A percentile compares a stretch with the other conserved stretches of the same genome.
phyloP scores from a whole-genome alignment of 306 rosid genomes.

The Pyrus bretschneideri region DNA sequence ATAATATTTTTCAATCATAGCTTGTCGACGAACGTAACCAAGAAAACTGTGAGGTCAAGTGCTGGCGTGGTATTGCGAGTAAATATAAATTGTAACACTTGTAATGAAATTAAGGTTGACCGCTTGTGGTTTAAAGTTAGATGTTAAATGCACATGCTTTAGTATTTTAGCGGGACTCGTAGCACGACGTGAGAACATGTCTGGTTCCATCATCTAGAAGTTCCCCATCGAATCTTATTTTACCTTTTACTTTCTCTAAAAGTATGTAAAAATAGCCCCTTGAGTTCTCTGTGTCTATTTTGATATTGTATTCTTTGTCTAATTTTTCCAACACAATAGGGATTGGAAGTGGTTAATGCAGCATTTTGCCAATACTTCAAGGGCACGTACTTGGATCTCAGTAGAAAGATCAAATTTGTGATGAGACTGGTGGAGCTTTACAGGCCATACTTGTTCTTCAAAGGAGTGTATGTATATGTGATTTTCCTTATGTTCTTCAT shows the following conservation, averaged over 20 bases:
- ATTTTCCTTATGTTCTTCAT: not conserved
- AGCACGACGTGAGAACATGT: not conserved
- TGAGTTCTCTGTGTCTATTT: not conserved
- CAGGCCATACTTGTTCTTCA: constrained; percentile 75
- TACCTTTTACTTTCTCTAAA: not conserved
- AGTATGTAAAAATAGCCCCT: not conserved
- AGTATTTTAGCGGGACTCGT: not conserved
- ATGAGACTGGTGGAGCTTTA: constrained; percentile 71
- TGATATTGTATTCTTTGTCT: not conserved
- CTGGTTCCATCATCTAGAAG: not conserved
- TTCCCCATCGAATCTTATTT: not conserved
- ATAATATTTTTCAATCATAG: not conserved
- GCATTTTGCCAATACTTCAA: constrained; percentile 61
- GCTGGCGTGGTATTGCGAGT: not conserved
- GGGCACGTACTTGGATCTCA: constrained; percentile 33
- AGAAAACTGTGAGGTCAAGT: not conserved
- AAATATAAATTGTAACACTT: not conserved
- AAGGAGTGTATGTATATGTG: constrained; percentile 51
- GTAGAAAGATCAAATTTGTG: constrained; percentile 50
- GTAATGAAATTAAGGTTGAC: not conserved
- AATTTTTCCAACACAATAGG: constrained; percentile 27
- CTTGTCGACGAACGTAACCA: not conserved
- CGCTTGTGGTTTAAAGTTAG: not conserved
- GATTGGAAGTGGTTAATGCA: constrained; percentile 48
- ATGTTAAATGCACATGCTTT: not conserved